Conservation (phyloP, 106 monocot species). For the Phalaenopsis equestris region DNA sequence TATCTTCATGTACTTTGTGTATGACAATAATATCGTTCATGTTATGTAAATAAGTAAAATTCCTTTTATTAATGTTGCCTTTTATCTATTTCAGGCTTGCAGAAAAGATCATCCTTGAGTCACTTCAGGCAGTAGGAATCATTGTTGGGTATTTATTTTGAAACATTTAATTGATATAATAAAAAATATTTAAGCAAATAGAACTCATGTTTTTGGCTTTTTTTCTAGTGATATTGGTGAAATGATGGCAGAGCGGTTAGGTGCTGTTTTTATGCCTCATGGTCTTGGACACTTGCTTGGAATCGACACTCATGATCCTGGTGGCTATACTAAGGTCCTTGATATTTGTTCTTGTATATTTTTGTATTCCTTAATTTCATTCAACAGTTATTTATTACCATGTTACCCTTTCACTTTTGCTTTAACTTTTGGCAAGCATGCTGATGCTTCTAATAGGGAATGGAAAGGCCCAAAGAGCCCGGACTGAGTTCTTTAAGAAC, state of each 20-base stretch:
- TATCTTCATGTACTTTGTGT: background rate
- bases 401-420: background rate
- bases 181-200: conserved; percentile 1
- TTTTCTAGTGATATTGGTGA: conserved; percentile 65
- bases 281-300: conserved; percentile 98
- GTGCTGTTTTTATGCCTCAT: conserved; percentile 96
- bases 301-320: conserved; percentile 98
- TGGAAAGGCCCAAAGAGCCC: conserved; percentile 81
- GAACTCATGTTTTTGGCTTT: background rate
- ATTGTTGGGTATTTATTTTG: conserved; percentile 52
- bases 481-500: conserved; percentile 71
- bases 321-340: conserved; percentile 75
- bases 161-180: background rate
- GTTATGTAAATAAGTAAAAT: background rate
- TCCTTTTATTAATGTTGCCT: background rate
- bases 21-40: background rate
- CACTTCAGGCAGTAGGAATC: conserved; percentile 44
- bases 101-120: conserved; percentile 79
- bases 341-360: background rate
- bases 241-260: conserved; percentile 80
- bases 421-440: background rate
- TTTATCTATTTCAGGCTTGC: conserved; percentile 50
- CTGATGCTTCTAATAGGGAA: conserved; percentile 37
- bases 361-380: background rate
- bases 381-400: background rate